Evolutionary conservation across 1,284 basidiomycete species (phyloP), one percentile per base, ranked within the genome.

Genomic region (Melampsora americana): DNA sequence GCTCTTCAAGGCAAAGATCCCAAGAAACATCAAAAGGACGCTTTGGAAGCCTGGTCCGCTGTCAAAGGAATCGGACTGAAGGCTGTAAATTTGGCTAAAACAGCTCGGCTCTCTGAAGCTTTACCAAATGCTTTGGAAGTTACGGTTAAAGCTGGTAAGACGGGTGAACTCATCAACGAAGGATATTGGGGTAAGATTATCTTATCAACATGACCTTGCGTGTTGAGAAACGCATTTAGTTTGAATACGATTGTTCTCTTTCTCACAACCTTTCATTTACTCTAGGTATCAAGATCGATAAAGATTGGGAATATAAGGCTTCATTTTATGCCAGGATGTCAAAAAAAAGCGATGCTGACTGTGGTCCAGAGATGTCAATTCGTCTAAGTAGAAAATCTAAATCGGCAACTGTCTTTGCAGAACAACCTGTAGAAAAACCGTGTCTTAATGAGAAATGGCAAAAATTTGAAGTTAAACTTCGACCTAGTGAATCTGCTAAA

Each of bases 201-300:
- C 53, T 56, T 18, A 16, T 56, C 20, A 5, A 9, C 11, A 42
- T 42, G 39, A 42, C 39, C 12, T 42, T 12, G 39, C 39, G 12
- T 42, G 6, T 42, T 11, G 6, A 5, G 1, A 42, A 42, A 12
- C n/a, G 39, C 12, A 42, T 42, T 11, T 1, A 42, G 39, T 11
- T 5, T 12, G 39, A 9, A 5, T 42, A 42, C 5, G 1, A 23
- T 56, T n/a, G 20, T 5, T 18, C 20, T 56, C n/a, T n/a, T n/a
- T n/a, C n/a, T n/a, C n/a, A 70, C 20, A 60, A 77, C 64, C 9
- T 2, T n/a, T 44, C 2, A 23, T n/a, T 53, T 23, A 44, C 4
- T 56, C 12, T 39, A 73, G 89, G 89, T 20, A 89, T 90, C 81
- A 88, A 87, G 59, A 85, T 90, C 32, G 83, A 87, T 59, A 81